Evolutionary conservation across 441 rosid genomes (phyloP).

Genomic region (Pelargonium fulgidum): DNA sequence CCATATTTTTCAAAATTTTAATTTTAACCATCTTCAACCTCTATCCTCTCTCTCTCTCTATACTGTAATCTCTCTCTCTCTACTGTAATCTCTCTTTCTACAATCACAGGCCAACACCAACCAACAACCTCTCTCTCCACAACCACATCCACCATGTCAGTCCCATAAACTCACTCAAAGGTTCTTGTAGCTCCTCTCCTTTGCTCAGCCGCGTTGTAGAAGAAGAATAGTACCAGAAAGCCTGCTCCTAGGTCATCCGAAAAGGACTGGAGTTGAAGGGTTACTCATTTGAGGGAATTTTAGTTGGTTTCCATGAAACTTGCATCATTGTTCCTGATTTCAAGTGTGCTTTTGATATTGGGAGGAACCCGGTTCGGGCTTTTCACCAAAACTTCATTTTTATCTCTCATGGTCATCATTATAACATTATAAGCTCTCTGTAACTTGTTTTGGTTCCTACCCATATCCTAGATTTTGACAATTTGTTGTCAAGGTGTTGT

Average conservation of each 20-base stretch:
- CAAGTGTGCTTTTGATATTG: constrained; percentile 86
- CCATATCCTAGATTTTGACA: background rate
- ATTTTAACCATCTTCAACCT: too few species aligned
- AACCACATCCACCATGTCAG: constrained; percentile 22
- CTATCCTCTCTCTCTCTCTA: too few species aligned
- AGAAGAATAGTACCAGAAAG: constrained; percentile 23
- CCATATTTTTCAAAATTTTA: too few species aligned
- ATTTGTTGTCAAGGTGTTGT: background rate
- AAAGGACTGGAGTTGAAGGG: constrained; percentile 73
- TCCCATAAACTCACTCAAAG: constrained; percentile 30
- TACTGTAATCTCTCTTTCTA: too few species aligned
- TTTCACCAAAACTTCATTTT: constrained; percentile 87
- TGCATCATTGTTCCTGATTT: constrained; percentile 75
- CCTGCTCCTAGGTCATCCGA: constrained; percentile 29
- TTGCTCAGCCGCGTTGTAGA: constrained; percentile 18
- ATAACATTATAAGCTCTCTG: constrained; percentile 58
- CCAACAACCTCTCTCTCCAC: constrained; percentile 24
- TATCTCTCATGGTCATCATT: constrained; percentile 88
- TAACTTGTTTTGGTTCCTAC: background rate
- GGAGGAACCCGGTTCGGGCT: constrained; percentile 79
- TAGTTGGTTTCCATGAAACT: constrained; percentile 84
- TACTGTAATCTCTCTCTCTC: too few species aligned
- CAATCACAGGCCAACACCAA: constrained; percentile 1
- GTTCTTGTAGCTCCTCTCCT: constrained; percentile 24
- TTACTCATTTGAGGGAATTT: constrained; percentile 66